Base-by-base conservation (phyloP, 805 yeast species). In the Candida qinlingensis region DNA sequence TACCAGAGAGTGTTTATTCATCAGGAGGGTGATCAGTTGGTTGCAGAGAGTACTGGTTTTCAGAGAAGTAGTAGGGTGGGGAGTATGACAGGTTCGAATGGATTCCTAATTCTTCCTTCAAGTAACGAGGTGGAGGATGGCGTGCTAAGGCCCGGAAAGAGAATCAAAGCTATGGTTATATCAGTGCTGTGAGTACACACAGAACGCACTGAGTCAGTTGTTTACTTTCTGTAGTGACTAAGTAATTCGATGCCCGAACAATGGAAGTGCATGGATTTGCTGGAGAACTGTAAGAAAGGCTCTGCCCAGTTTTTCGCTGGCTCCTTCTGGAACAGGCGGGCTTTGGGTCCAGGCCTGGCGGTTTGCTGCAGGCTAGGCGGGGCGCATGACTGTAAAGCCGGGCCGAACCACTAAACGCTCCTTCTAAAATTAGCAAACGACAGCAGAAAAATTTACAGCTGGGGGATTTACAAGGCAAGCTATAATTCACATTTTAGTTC, bases 61-160 rank as follows among this genome's bases (percentile, higher is more conserved):
- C 83, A 77, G 54, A 59, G 83, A 47, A 74, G 80, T 49, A 72
- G 79, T 47, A 59, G 77, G 25, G 70, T 77, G 9, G 75, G 72
- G 1, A 72, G 79, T 26, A 64, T 77, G 58, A 68, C 62, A n/a
- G 66, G 69, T 0, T 77, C 80, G 1, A 76, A 76, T 55, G 79
- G 72, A 0, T 56, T 77, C 1, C 58, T 73, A 2, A 59, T 71
- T 11, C 63, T 77, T 3, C 82, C 82, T 0, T 60, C 76, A 1
- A 47, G 52, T 8, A 54, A 45, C 5, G 56, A 49, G 11, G 39
- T 38, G 2, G 43, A 45, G 0, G 31, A 47, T 5, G 51, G 50
- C 2, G 26, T n/a, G 7, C 34, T 63, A 5, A 6, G 39, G 3
- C 44, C 46, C 6, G 72, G 70, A 1, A 12, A 53, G 1, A 35